phyloP scores from a whole-genome alignment of 192 early-diverging fungal species.

The Gigaspora rosea region DNA sequence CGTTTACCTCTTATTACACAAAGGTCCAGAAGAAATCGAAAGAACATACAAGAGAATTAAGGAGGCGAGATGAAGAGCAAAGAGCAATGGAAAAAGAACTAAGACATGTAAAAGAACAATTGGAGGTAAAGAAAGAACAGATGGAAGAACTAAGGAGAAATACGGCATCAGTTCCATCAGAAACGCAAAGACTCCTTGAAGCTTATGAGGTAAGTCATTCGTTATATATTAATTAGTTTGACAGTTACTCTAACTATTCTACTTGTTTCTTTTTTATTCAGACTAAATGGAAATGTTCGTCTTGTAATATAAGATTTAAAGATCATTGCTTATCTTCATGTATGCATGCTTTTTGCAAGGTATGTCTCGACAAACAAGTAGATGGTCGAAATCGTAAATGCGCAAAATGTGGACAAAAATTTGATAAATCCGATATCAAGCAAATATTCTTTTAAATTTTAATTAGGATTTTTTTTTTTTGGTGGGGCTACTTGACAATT shows the following conservation, averaged over 20 bases:
- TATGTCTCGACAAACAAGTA: conserved; percentile 78
- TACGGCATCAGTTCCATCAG: background rate
- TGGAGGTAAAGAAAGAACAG: background rate
- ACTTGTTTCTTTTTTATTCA: conserved; percentile 26
- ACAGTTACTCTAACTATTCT: too few species aligned
- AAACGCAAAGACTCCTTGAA: background rate
- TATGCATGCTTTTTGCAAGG: conserved; percentile 93
- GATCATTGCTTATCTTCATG: conserved; percentile 74
- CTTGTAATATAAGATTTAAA: conserved; percentile 81
- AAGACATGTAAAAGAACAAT: background rate
- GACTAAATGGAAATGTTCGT: conserved; percentile 81
- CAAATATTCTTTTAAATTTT: conserved; percentile 4
- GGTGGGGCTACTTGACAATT: too few species aligned
- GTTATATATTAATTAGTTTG: background rate
- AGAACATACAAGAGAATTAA: background rate
- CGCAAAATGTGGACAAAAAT: conserved; percentile 77
- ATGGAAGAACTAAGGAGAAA: conserved; percentile 8
- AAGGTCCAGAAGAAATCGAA: background rate
- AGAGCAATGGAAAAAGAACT: conserved; percentile 5
- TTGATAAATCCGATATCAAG: conserved; percentile 39
- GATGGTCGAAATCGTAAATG: conserved; percentile 87
- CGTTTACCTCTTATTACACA: background rate
- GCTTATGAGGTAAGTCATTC: conserved; percentile 19
- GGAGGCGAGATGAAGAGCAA: background rate
- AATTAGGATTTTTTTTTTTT: too few species aligned